These are phyloP conservation scores for Neltuma alba DNA, from an alignment of 306 rosid genomes.

Conservation along the genomic window DNA sequence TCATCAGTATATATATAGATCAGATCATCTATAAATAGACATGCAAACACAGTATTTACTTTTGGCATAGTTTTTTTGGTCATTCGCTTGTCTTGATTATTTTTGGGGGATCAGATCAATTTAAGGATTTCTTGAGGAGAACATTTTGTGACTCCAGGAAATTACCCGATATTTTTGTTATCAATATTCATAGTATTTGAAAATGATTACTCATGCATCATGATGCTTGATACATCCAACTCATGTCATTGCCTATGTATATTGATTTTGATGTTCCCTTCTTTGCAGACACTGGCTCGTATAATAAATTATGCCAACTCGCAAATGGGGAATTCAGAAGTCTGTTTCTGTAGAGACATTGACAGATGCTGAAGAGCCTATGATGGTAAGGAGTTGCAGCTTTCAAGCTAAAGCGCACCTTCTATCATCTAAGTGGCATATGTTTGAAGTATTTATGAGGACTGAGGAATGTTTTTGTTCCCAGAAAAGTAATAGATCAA, in stretches of 20 bases:
- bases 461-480: constrained; percentile 7
- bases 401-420: constrained; percentile 22
- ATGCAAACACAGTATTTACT: neutral
- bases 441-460: constrained; percentile 22
- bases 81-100: neutral
- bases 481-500: neutral
- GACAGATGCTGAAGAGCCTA: constrained; percentile 2
- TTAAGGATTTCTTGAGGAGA: neutral
- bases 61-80: neutral
- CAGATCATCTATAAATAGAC: neutral
- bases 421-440: constrained; percentile 24
- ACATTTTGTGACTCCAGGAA: neutral
- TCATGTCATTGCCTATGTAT: neutral
- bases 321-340: constrained; percentile 59
- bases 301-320: constrained; percentile 56
- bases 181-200: neutral
- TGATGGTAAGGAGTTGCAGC: constrained; percentile 30
- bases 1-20: neutral
- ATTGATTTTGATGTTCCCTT: constrained; percentile 26
- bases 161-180: neutral
- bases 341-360: constrained; percentile 52
- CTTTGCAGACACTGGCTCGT: constrained; percentile 45
- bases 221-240: neutral
- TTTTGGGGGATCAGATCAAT: neutral
- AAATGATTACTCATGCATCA: neutral